These are phyloP conservation scores for Aspergillus quadrilineatus DNA, from an alignment of 2,329 filamentous ascomycete species.

Conservation along the genomic window DNA sequence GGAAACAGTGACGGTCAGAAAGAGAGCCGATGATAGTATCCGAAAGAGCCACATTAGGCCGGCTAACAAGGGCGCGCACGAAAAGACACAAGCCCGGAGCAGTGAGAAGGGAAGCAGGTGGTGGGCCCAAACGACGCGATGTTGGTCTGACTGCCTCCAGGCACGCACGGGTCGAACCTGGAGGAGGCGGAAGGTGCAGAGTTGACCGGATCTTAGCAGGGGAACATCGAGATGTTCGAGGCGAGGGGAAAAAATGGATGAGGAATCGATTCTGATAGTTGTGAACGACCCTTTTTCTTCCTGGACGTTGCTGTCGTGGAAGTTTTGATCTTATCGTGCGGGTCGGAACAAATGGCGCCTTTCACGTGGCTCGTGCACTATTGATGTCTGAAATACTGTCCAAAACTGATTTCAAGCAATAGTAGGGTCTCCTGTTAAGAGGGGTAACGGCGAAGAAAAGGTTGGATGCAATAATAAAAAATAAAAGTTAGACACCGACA, in stretches of 20 bases:
- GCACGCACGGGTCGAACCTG: background rate
- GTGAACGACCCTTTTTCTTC: background rate
- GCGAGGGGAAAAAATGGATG: slow-evolving; percentile 2
- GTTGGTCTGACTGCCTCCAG: slow-evolving; percentile 5
- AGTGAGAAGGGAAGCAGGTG: slow-evolving; percentile 11
- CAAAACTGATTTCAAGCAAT: background rate
- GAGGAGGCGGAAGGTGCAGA: slow-evolving; percentile 10
- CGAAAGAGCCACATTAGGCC: slow-evolving; percentile 77
- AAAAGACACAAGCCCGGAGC: background rate
- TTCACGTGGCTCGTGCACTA: slow-evolving; percentile 16
- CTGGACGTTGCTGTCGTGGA: slow-evolving; percentile 2
- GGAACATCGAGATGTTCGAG: slow-evolving; percentile 9
- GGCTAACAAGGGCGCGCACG: background rate
- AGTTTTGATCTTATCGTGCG: slow-evolving; percentile 26
- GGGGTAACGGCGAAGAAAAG: background rate
- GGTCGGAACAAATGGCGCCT: slow-evolving; percentile 13
- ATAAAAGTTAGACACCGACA: background rate
- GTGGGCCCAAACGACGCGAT: slow-evolving; percentile 5
- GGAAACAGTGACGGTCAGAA: slow-evolving; percentile 88
- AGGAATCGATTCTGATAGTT: background rate
- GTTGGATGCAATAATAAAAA: background rate
- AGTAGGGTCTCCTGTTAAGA: background rate
- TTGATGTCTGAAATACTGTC: background rate
- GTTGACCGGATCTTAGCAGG: slow-evolving; percentile 13
- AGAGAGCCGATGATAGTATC: slow-evolving; percentile 75